phyloP scores from a whole-genome alignment of 1,139 yeast species.

The Diutina catenulata region DNA sequence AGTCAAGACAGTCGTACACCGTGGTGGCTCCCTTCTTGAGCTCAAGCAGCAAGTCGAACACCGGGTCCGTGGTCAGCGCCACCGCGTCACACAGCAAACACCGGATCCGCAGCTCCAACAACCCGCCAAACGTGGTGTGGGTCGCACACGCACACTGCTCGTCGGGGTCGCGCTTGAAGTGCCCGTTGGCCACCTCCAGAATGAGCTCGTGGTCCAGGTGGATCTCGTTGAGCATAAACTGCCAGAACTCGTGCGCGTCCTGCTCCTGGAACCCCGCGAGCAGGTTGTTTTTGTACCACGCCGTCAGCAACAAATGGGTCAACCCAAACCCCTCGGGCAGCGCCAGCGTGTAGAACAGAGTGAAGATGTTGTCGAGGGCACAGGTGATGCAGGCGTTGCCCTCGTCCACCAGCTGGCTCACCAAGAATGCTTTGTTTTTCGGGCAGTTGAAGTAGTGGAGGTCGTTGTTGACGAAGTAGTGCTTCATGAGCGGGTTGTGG shows the following conservation, averaged over 20 bases:
- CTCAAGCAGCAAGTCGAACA: slow-evolving; percentile 81
- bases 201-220: slow-evolving; percentile 43
- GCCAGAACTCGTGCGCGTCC: slow-evolving; percentile 97
- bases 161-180: slow-evolving; percentile 10
- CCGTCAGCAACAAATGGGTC: slow-evolving; percentile 58
- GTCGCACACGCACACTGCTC: slow-evolving; percentile 61
- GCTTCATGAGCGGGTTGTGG: slow-evolving; percentile 78
- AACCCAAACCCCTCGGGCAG: slow-evolving; percentile 62
- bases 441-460: slow-evolving; percentile 31
- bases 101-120: slow-evolving; percentile 57
- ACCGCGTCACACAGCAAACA: slow-evolving; percentile 59
- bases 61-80: slow-evolving; percentile 73
- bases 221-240: slow-evolving; percentile 72
- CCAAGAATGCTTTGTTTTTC: not conserved
- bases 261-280: slow-evolving; percentile 94
- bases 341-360: slow-evolving; percentile 45
- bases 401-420: slow-evolving; percentile 16
- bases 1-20: slow-evolving; percentile 55
- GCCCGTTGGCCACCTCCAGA: slow-evolving; percentile 7
- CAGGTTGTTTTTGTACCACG: slow-evolving; percentile 75
- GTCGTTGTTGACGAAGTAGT: slow-evolving; percentile 65
- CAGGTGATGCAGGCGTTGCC: slow-evolving; percentile 64
- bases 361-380: slow-evolving; percentile 67
- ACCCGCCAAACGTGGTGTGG: slow-evolving; percentile 71
- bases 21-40: slow-evolving; percentile 28